Base-by-base conservation (phyloP, 177 flowering plant genomes). In the Vitis hybrid region DNA sequence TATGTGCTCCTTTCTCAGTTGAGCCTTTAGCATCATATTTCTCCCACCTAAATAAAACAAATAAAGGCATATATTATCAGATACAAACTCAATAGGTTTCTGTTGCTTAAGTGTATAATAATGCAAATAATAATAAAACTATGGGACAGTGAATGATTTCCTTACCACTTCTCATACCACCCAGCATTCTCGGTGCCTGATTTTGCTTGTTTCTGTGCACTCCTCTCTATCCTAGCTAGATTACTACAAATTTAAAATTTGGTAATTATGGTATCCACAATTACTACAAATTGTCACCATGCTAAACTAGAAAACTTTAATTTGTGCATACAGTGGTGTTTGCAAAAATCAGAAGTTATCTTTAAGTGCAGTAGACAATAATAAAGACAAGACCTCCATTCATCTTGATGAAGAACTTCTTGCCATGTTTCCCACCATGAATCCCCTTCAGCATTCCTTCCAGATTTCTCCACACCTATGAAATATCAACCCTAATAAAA, bases 351-450 rank as follows among this genome's bases (percentile, higher is more conserved):
- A 58, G 21, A 58, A 19, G 24, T 13, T 52, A 21, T 64, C 58
- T 11, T 18, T 50, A 52, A 16, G 56, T 11, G 2, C 3, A 9
- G 35, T 10, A 68, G 24, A 16, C 6, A 7, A 55, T 52, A 11
- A 35, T 6, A 21, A 59, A 56, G 15, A 19, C 59, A 69, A 49
- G n/a, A 94, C 99, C 99, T 94, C 97, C 97, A 91, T 79, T 92
- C 94, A 78, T 94, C 99, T 84, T 92, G 99, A 80, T 92, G 88
- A 76, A 92, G 91, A 82, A 85, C 86, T 78, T 94, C 99, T 81
- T 92, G 86, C 98, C 97, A 94, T 75, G 98, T 92, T 83, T 94
- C 98, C 98, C 98, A 92, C 98, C 98, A 94, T 52, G 97, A 86
- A 82, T 94, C 98, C 62, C 98, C 98, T 81, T 88, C 93, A 70